These are phyloP conservation scores for Lichtheimia corymbifera DNA, from an alignment of 371 early-diverging fungal genomes.

Conservation along the genomic window DNA sequence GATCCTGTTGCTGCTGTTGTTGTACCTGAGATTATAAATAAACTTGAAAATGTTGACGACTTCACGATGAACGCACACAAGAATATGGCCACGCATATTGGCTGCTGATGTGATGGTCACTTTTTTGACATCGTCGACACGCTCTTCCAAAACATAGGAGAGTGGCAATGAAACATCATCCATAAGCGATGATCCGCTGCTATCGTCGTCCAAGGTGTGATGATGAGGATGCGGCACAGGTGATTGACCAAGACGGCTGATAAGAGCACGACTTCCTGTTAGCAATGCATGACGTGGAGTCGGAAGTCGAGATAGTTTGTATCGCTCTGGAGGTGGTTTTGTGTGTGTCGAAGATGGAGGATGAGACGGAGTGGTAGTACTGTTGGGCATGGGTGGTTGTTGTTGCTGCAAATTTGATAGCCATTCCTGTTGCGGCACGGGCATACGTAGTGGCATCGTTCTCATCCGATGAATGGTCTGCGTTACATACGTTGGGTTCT, in stretches of 20 bases:
- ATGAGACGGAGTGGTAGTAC: not conserved
- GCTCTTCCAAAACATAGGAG: conserved; percentile 49
- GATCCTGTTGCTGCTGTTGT: not conserved
- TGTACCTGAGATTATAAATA: conserved; percentile 42
- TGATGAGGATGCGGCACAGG: conserved; percentile 11
- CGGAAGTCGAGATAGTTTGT: conserved; percentile 18
- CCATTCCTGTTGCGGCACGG: no score
- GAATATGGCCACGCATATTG: conserved; percentile 38
- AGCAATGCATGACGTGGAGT: conserved; percentile 30
- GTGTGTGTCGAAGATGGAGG: not conserved
- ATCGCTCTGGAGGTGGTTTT: conserved; percentile 7
- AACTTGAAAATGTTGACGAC: conserved; percentile 50
- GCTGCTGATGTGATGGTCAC: conserved; percentile 35
- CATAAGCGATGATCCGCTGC: conserved; percentile 13
- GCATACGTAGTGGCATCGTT: no score
- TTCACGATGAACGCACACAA: conserved; percentile 49
- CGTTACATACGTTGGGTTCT: conserved; percentile 20
- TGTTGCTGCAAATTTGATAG: not conserved
- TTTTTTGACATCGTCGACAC: conserved; percentile 26
- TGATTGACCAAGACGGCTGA: conserved; percentile 31
- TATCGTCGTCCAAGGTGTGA: conserved; percentile 4
- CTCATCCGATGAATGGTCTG: conserved; percentile 11
- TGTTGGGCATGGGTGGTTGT: conserved; percentile 7
- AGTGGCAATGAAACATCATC: conserved; percentile 39
- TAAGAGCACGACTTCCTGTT: conserved; percentile 32